Conservation (phyloP, 331 rosid genomes). For the Spiraea crenata region DNA sequence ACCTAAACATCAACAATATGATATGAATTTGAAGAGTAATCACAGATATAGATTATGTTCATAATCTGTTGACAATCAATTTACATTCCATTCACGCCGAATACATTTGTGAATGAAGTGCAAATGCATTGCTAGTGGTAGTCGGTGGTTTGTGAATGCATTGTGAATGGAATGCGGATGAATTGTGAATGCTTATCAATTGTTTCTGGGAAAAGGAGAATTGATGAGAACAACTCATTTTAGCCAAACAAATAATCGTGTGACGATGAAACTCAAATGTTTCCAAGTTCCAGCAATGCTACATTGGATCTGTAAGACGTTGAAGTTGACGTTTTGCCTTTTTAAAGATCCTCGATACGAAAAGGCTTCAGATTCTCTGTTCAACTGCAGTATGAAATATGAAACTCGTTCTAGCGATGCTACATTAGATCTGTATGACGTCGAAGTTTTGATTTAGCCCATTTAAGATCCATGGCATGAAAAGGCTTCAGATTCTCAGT, state of each 20-base stretch:
- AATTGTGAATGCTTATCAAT: too few relatives aligned
- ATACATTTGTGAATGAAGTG: too few relatives aligned
- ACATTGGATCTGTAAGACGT: background rate
- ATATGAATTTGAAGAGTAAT: too few relatives aligned
- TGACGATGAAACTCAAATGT: background rate
- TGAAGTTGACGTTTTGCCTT: slow-evolving; percentile 39
- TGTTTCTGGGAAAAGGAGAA: too few relatives aligned
- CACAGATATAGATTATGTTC: too few relatives aligned
- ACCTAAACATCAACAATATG: too few relatives aligned
- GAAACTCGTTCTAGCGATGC: slow-evolving; percentile 30
- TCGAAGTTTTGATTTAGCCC: background rate
- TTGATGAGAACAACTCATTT: background rate
- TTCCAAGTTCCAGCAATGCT: background rate
- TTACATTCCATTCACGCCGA: too few relatives aligned
- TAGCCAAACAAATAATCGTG: background rate
- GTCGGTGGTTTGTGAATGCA: too few relatives aligned
- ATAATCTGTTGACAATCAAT: too few relatives aligned
- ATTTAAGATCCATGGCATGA: background rate
- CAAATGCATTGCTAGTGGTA: too few relatives aligned
- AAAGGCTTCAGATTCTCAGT: slow-evolving; percentile 22
- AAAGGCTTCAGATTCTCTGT: slow-evolving; percentile 23
- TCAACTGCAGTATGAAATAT: slow-evolving; percentile 43
- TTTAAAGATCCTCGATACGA: background rate
- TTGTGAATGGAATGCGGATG: too few relatives aligned
- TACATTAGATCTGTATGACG: background rate